Evolutionary conservation across 768 basidiomycete genomes (phyloP).

Genomic region (Russula foetens): DNA sequence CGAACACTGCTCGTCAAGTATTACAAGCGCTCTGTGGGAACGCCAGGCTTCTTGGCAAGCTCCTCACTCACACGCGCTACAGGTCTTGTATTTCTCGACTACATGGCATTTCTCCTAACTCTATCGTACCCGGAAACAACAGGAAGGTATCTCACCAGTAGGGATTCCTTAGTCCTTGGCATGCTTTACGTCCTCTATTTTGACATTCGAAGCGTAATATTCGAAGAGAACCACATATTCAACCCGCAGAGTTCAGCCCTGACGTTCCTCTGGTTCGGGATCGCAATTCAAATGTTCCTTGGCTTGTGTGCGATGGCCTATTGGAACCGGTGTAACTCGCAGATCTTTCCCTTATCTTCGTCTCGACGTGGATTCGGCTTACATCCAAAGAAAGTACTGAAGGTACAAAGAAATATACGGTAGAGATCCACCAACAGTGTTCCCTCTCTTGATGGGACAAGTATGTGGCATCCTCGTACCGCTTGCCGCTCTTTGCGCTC

Average conservation of each 20-base stretch:
- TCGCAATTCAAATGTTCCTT: no score
- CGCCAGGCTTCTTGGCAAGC: constrained; percentile 1
- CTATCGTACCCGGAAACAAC: constrained; percentile 50
- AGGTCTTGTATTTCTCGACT: constrained; percentile 59
- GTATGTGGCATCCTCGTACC: constrained; percentile 61
- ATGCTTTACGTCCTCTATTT: constrained; percentile 42
- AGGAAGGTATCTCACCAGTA: constrained; percentile 15
- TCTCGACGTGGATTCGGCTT: no score
- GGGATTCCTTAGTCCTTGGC: constrained; percentile 35
- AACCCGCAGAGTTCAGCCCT: constrained; percentile 42
- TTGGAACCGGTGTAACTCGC: constrained; percentile 33
- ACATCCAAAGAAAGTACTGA: constrained; percentile 30
- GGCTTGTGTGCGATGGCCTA: no score
- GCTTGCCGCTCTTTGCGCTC: constrained; percentile 44
- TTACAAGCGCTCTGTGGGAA: constrained; percentile 58
- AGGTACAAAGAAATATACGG: constrained; percentile 32
- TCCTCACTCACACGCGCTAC: constrained; percentile 1
- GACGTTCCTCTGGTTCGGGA: no score
- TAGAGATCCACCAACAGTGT: constrained; percentile 54
- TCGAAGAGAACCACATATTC: constrained; percentile 42
- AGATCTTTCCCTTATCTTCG: background rate
- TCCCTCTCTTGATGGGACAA: constrained; percentile 56
- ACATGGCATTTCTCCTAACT: constrained; percentile 70
- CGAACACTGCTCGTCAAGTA: constrained; percentile 49
- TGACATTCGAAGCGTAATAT: constrained; percentile 52